Evolutionary conservation across 2,329 filamentous ascomycete genomes (phyloP), one percentile per base, ranked within the genome.

Genomic region (Setomelanomma holmii): DNA sequence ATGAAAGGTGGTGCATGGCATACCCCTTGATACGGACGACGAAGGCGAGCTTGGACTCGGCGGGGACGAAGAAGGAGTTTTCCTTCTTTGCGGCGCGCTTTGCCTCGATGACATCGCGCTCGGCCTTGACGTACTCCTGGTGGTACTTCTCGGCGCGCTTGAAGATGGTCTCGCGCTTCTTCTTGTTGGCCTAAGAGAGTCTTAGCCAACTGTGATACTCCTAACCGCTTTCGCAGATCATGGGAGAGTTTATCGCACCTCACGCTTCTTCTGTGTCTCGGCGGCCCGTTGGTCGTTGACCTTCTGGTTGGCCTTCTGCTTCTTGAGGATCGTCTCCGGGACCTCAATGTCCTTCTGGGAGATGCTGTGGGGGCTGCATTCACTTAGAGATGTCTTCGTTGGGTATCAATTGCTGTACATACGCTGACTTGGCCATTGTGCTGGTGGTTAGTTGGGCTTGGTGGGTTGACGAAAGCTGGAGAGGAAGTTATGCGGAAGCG

Each of bases 301-400:
- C 89, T 98, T 96, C 88, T 98, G 93, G 84, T 97, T 92, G 80
- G 87, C 91, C 93, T 99, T 99, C 86, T 95, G 91, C 91, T 99
- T 99, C 91, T 99, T 99, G 80, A 99, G 89, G 76, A 98, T 89
- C 75, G 95, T 97, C 91, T 99, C 95, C 74, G 95, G 95, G 78
- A 98, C 92, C 80, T 97, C 86, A 80, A 99, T 88, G 82, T 98
- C 89, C 82, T 98, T 91, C 81, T 93, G 83, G 82, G 95, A 91
- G 76, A 96, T 90, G 83, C 87, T 87, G 57, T 3, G 38, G 4
- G 46, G 46, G 40, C 46, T 49, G 33, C 33, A 49, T 17, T 10
- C 12, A 33, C 16, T 14, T 16, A 8, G 4, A 30, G 3, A 12
- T 12, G 10, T 5, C 12, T 20, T 16, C 8, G 10, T 8, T 16